These are phyloP conservation scores for Papiliotrema flavescens DNA, from an alignment of 1,284 basidiomycete species.

Conservation along the genomic window DNA sequence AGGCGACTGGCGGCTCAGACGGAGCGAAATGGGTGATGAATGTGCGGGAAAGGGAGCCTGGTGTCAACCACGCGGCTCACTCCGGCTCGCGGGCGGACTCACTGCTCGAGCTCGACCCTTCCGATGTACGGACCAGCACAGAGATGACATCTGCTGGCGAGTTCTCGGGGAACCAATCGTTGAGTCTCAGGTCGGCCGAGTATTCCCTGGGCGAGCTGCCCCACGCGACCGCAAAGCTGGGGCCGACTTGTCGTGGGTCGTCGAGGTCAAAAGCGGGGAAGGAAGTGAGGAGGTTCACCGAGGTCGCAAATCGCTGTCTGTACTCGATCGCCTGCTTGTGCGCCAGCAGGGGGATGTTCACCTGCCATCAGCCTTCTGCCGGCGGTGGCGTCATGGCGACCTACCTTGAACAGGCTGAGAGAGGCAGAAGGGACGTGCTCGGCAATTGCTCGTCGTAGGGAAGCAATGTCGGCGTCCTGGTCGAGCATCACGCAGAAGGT, in stretches of 20 bases:
- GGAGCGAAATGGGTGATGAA: constrained; percentile 32
- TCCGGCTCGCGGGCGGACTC: neutral
- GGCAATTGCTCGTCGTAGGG: constrained; percentile 26
- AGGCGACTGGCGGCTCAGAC: constrained; percentile 1
- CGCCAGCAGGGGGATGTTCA: constrained; percentile 40
- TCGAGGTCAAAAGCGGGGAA: constrained; percentile 44
- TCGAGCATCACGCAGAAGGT: constrained; percentile 32
- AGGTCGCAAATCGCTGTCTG: constrained; percentile 22
- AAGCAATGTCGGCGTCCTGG: constrained; percentile 23
- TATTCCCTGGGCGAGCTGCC: constrained; percentile 2
- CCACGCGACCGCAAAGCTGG: constrained; percentile 18
- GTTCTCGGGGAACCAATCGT: constrained; percentile 17
- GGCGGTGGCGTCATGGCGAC: neutral
- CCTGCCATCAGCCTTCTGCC: constrained; percentile 19
- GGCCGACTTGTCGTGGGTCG: constrained; percentile 32
- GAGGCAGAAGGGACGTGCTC: constrained; percentile 21
- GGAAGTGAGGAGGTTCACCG: constrained; percentile 33
- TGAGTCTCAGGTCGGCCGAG: constrained; percentile 7
- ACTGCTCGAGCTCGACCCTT: constrained; percentile 9
- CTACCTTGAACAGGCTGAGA: constrained; percentile 42
- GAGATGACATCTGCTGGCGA: constrained; percentile 23
- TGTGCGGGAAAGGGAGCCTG: constrained; percentile 21
- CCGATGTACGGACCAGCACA: constrained; percentile 31
- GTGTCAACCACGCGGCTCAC: neutral
- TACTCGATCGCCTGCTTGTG: constrained; percentile 36